A percentile compares a stretch with the other conserved stretches of the same genome.
phyloP scores from a whole-genome alignment of 2,329 filamentous ascomycete genomes.

The Pseudocercospora cruenta region DNA sequence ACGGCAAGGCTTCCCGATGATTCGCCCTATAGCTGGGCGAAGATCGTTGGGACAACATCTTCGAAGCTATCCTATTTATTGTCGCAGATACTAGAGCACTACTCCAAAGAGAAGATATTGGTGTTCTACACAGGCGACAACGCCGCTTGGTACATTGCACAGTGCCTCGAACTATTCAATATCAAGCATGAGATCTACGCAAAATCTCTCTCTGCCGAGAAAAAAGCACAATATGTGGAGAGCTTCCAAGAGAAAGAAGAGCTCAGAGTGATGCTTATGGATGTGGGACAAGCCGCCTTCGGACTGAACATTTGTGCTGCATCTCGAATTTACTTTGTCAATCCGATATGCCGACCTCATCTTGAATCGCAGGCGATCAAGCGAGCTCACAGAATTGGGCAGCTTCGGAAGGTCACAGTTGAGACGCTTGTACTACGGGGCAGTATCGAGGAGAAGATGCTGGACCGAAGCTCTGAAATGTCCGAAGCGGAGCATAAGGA shows the following conservation, averaged over 20 bases:
- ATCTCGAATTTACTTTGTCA: constrained; percentile 85
- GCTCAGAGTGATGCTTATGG: constrained; percentile 84
- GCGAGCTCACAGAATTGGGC: constrained; percentile 83
- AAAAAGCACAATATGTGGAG: constrained; percentile 74
- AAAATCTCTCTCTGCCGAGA: constrained; percentile 61
- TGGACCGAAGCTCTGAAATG: constrained; percentile 74
- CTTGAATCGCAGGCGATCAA: constrained; percentile 91
- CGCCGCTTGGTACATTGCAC: constrained; percentile 80
- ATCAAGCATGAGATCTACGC: constrained; percentile 70
- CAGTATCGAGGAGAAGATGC: constrained; percentile 83
- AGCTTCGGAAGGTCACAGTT: constrained; percentile 75
- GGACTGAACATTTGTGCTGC: constrained; percentile 84
- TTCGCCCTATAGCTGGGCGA: constrained; percentile 62
- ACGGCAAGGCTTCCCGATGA: constrained; percentile 29
- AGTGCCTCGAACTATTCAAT: constrained; percentile 73
- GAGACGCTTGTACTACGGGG: constrained; percentile 81
- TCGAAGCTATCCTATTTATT: constrained; percentile 86
- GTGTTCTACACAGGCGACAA: constrained; percentile 92
- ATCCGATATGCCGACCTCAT: constrained; percentile 80
- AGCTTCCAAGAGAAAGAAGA: constrained; percentile 72
- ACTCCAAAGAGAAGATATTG: constrained; percentile 79
- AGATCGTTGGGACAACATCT: constrained; percentile 77
- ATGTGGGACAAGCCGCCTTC: constrained; percentile 81
- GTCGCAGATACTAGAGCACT: constrained; percentile 69
- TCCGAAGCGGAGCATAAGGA: constrained; percentile 62